A percentile compares a stretch with the other conserved stretches of the same genome.
These are phyloP conservation scores for Alternaria alternata DNA, from an alignment of 2,329 filamentous ascomycete genomes.

Conservation along the genomic window DNA sequence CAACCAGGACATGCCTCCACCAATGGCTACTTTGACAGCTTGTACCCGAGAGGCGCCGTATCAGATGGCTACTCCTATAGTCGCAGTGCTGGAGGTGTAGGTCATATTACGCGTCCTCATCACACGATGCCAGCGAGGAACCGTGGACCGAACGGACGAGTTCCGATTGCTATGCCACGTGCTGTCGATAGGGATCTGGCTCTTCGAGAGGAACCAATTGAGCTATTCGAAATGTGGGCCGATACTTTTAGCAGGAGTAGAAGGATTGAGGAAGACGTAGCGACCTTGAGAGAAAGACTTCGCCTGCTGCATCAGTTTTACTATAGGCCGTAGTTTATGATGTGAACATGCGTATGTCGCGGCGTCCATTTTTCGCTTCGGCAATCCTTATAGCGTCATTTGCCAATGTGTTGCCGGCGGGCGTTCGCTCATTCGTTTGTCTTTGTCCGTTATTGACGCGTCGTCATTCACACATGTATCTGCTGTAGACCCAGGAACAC, in stretches of 20 bases:
- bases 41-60: neutral
- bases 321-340: neutral
- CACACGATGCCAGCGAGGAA: neutral
- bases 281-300: neutral
- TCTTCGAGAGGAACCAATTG: neutral
- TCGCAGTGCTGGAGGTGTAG: neutral
- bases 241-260: neutral
- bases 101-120: neutral
- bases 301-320: neutral
- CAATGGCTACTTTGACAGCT: neutral
- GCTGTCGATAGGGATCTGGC: neutral
- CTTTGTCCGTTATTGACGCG: neutral
- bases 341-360: neutral
- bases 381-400: neutral
- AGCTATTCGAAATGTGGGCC: neutral
- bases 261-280: neutral
- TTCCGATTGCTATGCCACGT: neutral
- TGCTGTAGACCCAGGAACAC: neutral
- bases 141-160: neutral
- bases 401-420: neutral
- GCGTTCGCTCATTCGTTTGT: neutral
- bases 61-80: neutral
- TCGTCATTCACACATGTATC: neutral
- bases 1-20: neutral
- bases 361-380: neutral